Conservation (phyloP, 1,139 yeast species). For the Pichia sp. region DNA sequence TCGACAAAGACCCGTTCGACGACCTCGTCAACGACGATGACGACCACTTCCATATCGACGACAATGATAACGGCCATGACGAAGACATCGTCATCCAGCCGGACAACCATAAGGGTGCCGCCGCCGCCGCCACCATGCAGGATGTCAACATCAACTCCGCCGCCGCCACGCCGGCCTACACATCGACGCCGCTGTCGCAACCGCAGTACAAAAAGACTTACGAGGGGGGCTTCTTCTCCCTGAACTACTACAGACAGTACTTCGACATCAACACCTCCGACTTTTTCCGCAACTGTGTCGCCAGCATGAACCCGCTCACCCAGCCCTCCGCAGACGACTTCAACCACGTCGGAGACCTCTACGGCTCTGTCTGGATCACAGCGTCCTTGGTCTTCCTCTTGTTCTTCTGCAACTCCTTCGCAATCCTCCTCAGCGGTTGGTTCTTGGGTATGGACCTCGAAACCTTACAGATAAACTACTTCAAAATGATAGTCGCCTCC, state of each 20-base stretch:
- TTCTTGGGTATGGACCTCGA: slow-evolving; percentile 28
- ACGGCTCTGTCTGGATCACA: slow-evolving; percentile 83
- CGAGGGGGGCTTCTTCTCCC: slow-evolving; percentile 46
- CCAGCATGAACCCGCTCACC: slow-evolving; percentile 45
- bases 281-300: slow-evolving; percentile 44
- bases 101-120: not conserved
- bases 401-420: slow-evolving; percentile 67
- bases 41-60: not conserved
- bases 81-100: not conserved
- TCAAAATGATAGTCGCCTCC: slow-evolving; percentile 61
- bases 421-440: slow-evolving; percentile 45
- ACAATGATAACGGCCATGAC: not conserved
- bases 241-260: slow-evolving; percentile 52
- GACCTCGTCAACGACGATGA: not conserved
- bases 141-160: not conserved
- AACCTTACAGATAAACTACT: slow-evolving; percentile 32
- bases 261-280: slow-evolving; percentile 63
- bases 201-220: slow-evolving; percentile 23
- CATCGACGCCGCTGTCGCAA: not conserved
- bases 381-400: slow-evolving; percentile 69
- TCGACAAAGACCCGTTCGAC: slow-evolving; percentile 6
- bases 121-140: not conserved
- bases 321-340: slow-evolving; percentile 33
- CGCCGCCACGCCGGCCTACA: not conserved
- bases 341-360: slow-evolving; percentile 53